Evolutionary conservation across 75 land plant species (phyloP).

Genomic region (Ceratopteris richardii): DNA sequence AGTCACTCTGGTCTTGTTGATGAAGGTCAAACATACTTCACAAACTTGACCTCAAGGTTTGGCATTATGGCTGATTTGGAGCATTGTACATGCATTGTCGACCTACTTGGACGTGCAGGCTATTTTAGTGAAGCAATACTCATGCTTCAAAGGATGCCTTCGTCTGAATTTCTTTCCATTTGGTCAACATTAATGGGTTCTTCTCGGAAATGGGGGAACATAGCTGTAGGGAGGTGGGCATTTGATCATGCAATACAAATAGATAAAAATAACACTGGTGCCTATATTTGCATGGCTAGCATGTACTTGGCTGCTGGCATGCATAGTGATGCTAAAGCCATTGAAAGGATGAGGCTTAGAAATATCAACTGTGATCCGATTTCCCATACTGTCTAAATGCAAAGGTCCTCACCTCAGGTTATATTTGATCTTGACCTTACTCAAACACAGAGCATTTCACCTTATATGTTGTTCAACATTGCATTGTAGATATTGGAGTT

Average conservation of each 20-base stretch:
- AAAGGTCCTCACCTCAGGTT: too few species aligned
- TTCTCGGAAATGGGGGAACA: neutral
- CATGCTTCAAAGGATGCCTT: neutral
- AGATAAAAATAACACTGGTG: neutral
- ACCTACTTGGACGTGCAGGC: neutral
- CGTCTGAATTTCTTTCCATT: neutral
- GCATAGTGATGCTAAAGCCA: neutral
- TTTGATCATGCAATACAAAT: neutral
- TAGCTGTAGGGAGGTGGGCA: neutral
- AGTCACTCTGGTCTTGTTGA: slow-evolving; percentile 9
- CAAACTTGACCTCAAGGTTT: neutral
- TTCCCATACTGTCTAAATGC: too few species aligned
- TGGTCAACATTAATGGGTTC: neutral
- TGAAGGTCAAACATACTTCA: slow-evolving; percentile 8
- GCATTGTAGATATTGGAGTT: too few species aligned
- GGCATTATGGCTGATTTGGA: neutral
- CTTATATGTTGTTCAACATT: too few species aligned
- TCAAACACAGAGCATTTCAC: too few species aligned
- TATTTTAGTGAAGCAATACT: neutral
- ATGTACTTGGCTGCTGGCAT: neutral
- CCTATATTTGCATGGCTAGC: neutral
- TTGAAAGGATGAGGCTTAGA: too few species aligned
- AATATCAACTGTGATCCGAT: too few species aligned
- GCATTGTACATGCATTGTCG: neutral
- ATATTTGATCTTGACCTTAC: too few species aligned